phyloP scores from a whole-genome alignment of 139 green algal genomes.

The Yamagishiella unicocca region DNA sequence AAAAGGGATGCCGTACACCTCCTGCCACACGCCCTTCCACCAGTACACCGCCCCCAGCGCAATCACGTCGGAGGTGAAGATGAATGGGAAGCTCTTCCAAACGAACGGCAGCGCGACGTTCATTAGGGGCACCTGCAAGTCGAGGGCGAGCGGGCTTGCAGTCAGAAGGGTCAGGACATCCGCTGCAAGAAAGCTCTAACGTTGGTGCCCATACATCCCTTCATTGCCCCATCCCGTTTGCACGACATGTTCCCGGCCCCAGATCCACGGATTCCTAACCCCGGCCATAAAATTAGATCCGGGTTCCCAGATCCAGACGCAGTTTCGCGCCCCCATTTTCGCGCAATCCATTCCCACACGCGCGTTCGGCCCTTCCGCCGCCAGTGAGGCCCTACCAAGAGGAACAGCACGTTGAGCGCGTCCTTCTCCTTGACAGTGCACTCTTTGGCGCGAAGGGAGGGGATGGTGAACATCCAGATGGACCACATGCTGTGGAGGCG shows the following conservation, averaged over 20 bases:
- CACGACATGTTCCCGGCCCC: no score
- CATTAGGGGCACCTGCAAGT: slow-evolving; percentile 83
- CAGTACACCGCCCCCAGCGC: slow-evolving; percentile 83
- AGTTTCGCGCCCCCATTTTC: no score
- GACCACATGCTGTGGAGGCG: slow-evolving; percentile 92
- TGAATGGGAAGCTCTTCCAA: slow-evolving; percentile 94
- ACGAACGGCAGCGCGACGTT: slow-evolving; percentile 96
- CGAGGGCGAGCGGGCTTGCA: not conserved
- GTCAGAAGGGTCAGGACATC: no score
- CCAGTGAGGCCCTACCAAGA: slow-evolving; percentile 62
- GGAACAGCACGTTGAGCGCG: slow-evolving; percentile 96
- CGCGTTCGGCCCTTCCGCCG: no score
- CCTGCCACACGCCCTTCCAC: slow-evolving; percentile 79
- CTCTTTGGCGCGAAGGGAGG: slow-evolving; percentile 91
- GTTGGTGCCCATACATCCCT: no score
- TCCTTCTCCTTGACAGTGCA: slow-evolving; percentile 95
- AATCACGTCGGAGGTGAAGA: slow-evolving; percentile 90
- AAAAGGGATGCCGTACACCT: slow-evolving; percentile 52
- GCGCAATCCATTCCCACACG: no score
- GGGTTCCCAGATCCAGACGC: no score
- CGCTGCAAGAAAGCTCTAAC: no score
- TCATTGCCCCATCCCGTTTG: no score
- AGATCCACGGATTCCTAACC: no score
- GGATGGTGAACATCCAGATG: slow-evolving; percentile 98
- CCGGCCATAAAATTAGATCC: no score